phyloP scores from a whole-genome alignment of 768 basidiomycete species.

The Coprinellus aureogranulatus region DNA sequence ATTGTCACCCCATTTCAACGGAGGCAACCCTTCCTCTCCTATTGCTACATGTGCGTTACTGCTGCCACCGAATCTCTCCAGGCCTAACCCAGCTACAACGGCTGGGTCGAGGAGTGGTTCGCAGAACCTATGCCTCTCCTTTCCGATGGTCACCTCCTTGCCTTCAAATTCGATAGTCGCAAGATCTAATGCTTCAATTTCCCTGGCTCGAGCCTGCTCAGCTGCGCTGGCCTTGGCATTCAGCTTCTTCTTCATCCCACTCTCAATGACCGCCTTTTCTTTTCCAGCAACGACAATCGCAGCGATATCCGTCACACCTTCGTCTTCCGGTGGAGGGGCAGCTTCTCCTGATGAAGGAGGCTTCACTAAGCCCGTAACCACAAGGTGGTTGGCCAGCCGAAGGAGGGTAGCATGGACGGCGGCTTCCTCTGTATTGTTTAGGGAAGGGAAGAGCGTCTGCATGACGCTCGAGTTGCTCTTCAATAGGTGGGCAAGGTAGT shows the following conservation, averaged over 20 bases:
- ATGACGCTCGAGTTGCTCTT: constrained; percentile 66
- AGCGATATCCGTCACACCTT: constrained; percentile 86
- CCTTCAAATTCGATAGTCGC: constrained; percentile 71
- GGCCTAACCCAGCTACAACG: constrained; percentile 42
- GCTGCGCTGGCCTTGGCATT: constrained; percentile 72
- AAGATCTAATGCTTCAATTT: constrained; percentile 85
- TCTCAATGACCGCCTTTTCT: constrained; percentile 85
- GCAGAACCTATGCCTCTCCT: constrained; percentile 86
- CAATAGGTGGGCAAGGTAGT: constrained; percentile 72
- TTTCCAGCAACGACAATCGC: constrained; percentile 89
- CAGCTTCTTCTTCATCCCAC: constrained; percentile 74
- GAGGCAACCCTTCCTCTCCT: constrained; percentile 18
- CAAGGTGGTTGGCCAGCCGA: constrained; percentile 64
- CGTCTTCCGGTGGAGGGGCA: constrained; percentile 59
- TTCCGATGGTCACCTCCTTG: constrained; percentile 71
- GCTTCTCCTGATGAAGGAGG: constrained; percentile 76
- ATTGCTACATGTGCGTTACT: background rate
- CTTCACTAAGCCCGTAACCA: constrained; percentile 63
- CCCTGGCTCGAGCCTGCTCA: constrained; percentile 75
- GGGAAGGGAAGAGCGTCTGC: constrained; percentile 52
- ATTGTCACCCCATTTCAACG: constrained; percentile 16
- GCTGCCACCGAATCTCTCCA: background rate
- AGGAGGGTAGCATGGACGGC: constrained; percentile 50
- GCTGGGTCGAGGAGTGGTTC: constrained; percentile 83
- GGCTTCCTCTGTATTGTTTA: constrained; percentile 42